phyloP scores from a whole-genome alignment of 495 filamentous ascomycete species.

The Penicillium chermesinum region DNA sequence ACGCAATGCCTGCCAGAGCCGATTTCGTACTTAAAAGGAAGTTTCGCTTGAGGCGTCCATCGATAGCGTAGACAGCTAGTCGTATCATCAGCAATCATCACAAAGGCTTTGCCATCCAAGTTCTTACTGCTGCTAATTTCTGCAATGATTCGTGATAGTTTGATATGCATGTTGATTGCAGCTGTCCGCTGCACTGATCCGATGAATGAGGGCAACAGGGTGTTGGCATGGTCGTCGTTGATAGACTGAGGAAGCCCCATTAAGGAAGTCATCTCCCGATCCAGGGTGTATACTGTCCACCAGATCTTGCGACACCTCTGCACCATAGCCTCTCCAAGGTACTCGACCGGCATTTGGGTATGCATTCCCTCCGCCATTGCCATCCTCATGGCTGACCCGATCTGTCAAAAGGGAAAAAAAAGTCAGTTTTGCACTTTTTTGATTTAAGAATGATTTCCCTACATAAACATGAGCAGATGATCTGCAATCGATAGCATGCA shows the following conservation, averaged over 20 bases:
- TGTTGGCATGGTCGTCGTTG: constrained; percentile 32
- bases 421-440: background rate
- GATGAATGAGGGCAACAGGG: constrained; percentile 30
- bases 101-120: background rate
- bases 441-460: background rate
- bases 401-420: constrained; percentile 15
- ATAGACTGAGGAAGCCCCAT: constrained; percentile 41
- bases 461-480: constrained; percentile 37
- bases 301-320: constrained; percentile 39
- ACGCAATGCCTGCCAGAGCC: constrained; percentile 34
- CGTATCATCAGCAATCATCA: background rate
- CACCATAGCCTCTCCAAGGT: constrained; percentile 27
- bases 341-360: constrained; percentile 36
- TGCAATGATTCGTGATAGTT: constrained; percentile 37
- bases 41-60: constrained; percentile 36
- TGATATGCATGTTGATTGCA: constrained; percentile 38
- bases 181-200: constrained; percentile 29
- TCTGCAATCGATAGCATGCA: constrained; percentile 37
- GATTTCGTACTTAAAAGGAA: constrained; percentile 38
- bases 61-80: constrained; percentile 41
- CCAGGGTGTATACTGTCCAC: constrained; percentile 45
- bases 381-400: constrained; percentile 41
- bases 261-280: constrained; percentile 41
- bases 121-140: constrained; percentile 37
- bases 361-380: constrained; percentile 41